Evolutionary conservation across 2,329 filamentous ascomycete species (phyloP).

Genomic region (Chrysoporthe deuterocubensis): DNA sequence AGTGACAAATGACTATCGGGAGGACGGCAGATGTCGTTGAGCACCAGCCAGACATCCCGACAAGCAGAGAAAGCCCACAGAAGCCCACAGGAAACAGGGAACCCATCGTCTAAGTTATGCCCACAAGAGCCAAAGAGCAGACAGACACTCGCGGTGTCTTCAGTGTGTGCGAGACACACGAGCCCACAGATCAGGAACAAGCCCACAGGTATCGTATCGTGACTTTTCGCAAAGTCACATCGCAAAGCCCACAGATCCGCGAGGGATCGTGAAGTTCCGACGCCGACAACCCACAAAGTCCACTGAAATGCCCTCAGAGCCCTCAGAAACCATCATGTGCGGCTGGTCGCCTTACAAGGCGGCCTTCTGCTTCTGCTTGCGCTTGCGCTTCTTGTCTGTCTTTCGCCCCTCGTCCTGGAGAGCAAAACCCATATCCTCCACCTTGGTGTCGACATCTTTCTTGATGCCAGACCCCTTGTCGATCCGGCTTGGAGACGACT

Average conservation of each 20-base stretch:
- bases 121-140: slow-evolving; percentile 38
- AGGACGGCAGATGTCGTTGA: slow-evolving; percentile 25
- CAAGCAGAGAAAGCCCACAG: slow-evolving; percentile 30
- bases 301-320: slow-evolving; percentile 51
- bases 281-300: slow-evolving; percentile 64
- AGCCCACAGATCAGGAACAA: slow-evolving; percentile 43
- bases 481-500: not conserved
- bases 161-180: slow-evolving; percentile 29
- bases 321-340: slow-evolving; percentile 50
- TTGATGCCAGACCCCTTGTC: not conserved
- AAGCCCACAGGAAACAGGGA: slow-evolving; percentile 33
- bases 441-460: not conserved
- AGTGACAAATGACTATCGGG: slow-evolving; percentile 16
- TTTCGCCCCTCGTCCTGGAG: slow-evolving; percentile 3
- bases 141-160: slow-evolving; percentile 27
- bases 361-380: slow-evolving; percentile 71
- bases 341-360: slow-evolving; percentile 49
- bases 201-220: slow-evolving; percentile 60
- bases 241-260: slow-evolving; percentile 47
- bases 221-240: slow-evolving; percentile 39
- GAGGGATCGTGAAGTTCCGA: slow-evolving; percentile 46
- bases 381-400: slow-evolving; percentile 15
- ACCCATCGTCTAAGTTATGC: slow-evolving; percentile 33
- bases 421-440: not conserved
- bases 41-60: slow-evolving; percentile 19